Percentiles rank a stretch among this genome's conserved stretches.
Evolutionary conservation across 345 rosid genomes (phyloP).

Genomic region (Nasturtium officinale): DNA sequence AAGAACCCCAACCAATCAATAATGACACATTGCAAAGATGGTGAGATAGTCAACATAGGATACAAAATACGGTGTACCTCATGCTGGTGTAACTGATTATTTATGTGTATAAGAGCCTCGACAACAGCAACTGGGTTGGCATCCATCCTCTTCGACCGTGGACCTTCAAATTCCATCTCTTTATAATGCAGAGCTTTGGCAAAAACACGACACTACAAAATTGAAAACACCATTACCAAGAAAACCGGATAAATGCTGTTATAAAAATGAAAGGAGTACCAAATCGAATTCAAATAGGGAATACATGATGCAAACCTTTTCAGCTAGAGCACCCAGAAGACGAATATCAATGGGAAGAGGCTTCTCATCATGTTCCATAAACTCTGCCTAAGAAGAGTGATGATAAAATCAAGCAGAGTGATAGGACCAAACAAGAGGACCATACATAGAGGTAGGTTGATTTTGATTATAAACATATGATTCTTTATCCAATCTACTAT

Average conservation of each 20-base stretch:
- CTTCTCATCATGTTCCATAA: constrained; percentile 99
- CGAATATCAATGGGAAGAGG: constrained; percentile 99
- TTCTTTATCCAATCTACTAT: not conserved
- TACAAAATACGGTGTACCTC: constrained; percentile 55
- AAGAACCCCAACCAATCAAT: constrained; percentile 27
- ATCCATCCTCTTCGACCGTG: constrained; percentile 82
- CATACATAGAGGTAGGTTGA: constrained; percentile 17
- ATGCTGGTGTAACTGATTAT: constrained; percentile 96
- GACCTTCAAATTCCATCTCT: constrained; percentile 99
- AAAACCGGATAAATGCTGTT: constrained; percentile 14
- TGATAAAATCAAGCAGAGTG: constrained; percentile 24
- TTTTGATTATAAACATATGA: constrained; percentile 10
- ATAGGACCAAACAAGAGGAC: constrained; percentile 28
- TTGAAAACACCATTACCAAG: constrained; percentile 22
- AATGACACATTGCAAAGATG: constrained; percentile 23
- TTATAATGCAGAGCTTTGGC: constrained; percentile 99
- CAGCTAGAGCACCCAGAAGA: constrained; percentile 98
- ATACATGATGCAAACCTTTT: constrained; percentile 63
- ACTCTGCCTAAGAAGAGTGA: constrained; percentile 76
- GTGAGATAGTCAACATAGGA: constrained; percentile 19
- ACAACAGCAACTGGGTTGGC: constrained; percentile 97
- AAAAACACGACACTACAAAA: constrained; percentile 83
- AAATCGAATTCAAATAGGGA: constrained; percentile 22
- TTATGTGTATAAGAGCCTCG: constrained; percentile 96
- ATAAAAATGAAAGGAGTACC: constrained; percentile 16